A percentile compares a stretch with the other conserved stretches of the same genome.
These are phyloP conservation scores for Zalerion maritima DNA, from an alignment of 495 filamentous ascomycete species.

Conservation along the genomic window DNA sequence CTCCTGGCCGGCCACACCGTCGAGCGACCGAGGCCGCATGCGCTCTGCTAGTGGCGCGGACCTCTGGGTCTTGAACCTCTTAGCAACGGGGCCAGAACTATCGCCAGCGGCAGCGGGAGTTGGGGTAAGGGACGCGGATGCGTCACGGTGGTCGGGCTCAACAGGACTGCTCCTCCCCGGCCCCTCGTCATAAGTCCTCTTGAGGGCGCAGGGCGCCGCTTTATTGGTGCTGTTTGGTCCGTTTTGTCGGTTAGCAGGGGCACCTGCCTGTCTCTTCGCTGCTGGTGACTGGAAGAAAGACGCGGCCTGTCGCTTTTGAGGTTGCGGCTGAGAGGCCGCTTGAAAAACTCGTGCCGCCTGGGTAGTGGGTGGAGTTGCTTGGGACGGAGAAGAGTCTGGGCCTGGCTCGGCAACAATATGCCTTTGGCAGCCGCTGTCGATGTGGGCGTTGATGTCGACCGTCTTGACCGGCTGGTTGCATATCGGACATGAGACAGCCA, in stretches of 20 bases:
- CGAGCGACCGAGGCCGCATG: conserved; percentile 73
- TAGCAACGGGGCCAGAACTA: conserved; percentile 27
- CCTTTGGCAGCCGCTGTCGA: conserved; percentile 68
- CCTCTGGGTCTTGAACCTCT: conserved; percentile 50
- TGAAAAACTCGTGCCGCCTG: conserved; percentile 7
- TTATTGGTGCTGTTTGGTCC: conserved; percentile 7
- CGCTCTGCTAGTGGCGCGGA: conserved; percentile 81
- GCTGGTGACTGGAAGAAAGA: conserved; percentile 69
- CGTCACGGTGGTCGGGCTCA: conserved; percentile 13
- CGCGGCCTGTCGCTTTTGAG: conserved; percentile 40
- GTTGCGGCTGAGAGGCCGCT: conserved; percentile 13
- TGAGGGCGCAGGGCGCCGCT: conserved; percentile 12
- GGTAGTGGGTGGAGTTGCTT: conserved; percentile 15
- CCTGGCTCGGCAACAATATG: conserved; percentile 42
- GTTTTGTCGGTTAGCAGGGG: conserved; percentile 14
- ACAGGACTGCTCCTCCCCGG: conserved; percentile 19
- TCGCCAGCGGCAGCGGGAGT: conserved; percentile 2
- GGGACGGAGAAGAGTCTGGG: conserved; percentile 22
- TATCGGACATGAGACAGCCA: conserved; percentile 73
- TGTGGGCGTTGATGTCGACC: conserved; percentile 73
- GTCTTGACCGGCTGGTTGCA: conserved; percentile 65
- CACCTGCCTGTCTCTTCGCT: conserved; percentile 31
- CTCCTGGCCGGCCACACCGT: conserved; percentile 84
- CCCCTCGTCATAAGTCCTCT: conserved; percentile 31
- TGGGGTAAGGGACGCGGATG: conserved; percentile 9